Percentiles rank a stretch among this genome's conserved stretches.
Conservation (phyloP, 345 rosid genomes). For the Odontarrhena argentea region DNA sequence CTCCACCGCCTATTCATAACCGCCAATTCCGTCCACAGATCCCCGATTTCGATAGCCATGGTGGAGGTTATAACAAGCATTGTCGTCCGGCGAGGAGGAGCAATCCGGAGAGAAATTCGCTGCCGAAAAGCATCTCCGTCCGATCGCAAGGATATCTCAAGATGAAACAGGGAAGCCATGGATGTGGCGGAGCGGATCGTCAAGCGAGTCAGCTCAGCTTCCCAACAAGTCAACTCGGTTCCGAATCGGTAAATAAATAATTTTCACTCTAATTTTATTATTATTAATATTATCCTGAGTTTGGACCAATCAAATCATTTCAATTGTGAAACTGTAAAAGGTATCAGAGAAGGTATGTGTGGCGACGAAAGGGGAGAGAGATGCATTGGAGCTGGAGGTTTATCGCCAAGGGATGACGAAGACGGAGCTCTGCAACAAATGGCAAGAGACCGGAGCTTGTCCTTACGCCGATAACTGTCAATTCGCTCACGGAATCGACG, state of each 20-base stretch:
- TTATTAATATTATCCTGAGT: background rate
- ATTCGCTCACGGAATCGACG: constrained; percentile 85
- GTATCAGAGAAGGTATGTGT: constrained; percentile 43
- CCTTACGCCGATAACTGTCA: constrained; percentile 76
- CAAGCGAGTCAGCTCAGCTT: constrained; percentile 41
- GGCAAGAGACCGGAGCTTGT: constrained; percentile 94
- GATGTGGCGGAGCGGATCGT: constrained; percentile 37
- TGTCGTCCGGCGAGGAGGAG: constrained; percentile 33
- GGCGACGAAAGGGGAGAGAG: constrained; percentile 47
- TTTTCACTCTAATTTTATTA: background rate
- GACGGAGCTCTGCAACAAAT: constrained; percentile 96
- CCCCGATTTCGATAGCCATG: constrained; percentile 43
- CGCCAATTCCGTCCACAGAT: constrained; percentile 43
- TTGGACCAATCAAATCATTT: too few relatives aligned
- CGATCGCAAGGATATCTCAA: constrained; percentile 58
- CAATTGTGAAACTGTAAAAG: constrained; percentile 7
- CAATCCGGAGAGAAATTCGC: constrained; percentile 45
- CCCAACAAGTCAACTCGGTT: constrained; percentile 38
- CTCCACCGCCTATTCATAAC: constrained; percentile 45
- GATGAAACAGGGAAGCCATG: constrained; percentile 42
- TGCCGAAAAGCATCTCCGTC: constrained; percentile 81
- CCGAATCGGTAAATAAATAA: constrained; percentile 44
- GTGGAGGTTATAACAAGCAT: constrained; percentile 31
- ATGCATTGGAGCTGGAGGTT: constrained; percentile 62
- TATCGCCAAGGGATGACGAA: constrained; percentile 83